Conservation (phyloP, 139 green algal genomes). For the Micractinium sp. region DNA sequence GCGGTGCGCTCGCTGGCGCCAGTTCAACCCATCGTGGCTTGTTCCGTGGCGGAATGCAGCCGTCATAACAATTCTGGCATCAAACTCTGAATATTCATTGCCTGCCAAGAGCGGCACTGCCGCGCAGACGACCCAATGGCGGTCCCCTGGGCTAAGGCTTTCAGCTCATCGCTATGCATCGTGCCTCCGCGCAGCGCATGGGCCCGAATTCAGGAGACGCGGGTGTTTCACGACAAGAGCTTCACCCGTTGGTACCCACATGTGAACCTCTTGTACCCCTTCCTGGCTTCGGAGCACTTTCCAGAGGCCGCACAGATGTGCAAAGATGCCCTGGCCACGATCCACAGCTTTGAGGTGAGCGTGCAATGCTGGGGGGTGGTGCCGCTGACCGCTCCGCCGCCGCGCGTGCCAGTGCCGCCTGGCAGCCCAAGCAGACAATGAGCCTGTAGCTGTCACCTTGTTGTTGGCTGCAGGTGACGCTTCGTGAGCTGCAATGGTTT, state of each 20-base stretch:
- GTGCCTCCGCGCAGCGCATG: conserved; percentile 52
- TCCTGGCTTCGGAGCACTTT: conserved; percentile 49
- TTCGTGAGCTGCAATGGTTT: conserved; percentile 48
- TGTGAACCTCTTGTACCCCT: conserved; percentile 85
- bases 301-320: not conserved
- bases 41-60: too few relatives aligned
- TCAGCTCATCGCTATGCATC: conserved; percentile 64
- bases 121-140: not conserved
- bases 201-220: conserved; percentile 60
- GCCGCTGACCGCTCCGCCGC: not conserved
- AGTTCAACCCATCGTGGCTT: too few relatives aligned
- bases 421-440: too few relatives aligned
- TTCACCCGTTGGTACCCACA: conserved; percentile 76
- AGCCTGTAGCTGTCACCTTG: too few relatives aligned
- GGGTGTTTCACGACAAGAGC: conserved; percentile 68
- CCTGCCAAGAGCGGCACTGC: too few relatives aligned
- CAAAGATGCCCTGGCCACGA: not conserved
- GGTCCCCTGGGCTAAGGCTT: conserved; percentile 38
- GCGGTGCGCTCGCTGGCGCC: too few relatives aligned
- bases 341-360: not conserved
- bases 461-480: not conserved
- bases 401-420: not conserved
- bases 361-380: not conserved
- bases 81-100: too few relatives aligned
- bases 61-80: too few relatives aligned